phyloP scores from a whole-genome alignment of 2,329 filamentous ascomycete genomes.

The Clonostachys rhizophaga region DNA sequence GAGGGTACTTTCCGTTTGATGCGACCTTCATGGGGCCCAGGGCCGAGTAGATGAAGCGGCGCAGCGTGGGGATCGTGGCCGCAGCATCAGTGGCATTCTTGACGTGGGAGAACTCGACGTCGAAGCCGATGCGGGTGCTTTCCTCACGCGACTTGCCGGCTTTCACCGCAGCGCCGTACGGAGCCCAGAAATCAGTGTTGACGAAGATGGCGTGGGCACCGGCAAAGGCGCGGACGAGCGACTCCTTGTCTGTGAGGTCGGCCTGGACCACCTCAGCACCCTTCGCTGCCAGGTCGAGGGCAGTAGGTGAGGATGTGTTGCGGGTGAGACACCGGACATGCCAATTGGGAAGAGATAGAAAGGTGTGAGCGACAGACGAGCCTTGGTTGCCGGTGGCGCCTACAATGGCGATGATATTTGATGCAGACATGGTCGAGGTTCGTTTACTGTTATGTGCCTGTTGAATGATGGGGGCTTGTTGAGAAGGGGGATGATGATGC shows the following conservation, averaged over 20 bases:
- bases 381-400: constrained; percentile 44
- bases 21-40: constrained; percentile 37
- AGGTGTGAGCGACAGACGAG: constrained; percentile 37
- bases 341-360: constrained; percentile 28
- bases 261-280: constrained; percentile 38
- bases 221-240: constrained; percentile 30
- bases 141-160: constrained; percentile 22
- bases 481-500: too few relatives aligned
- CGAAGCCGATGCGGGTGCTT: constrained; percentile 29
- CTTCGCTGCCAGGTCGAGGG: constrained; percentile 25
- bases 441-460: background rate
- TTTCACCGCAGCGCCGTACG: constrained; percentile 30
- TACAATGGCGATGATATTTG: constrained; percentile 29
- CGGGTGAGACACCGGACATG: constrained; percentile 40
- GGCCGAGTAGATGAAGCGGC: constrained; percentile 42
- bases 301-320: constrained; percentile 27
- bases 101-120: constrained; percentile 42
- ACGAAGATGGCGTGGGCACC: constrained; percentile 42
- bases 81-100: constrained; percentile 49
- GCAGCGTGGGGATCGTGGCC: constrained; percentile 26
- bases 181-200: constrained; percentile 42
- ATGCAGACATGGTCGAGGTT: background rate
- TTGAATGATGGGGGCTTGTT: background rate
- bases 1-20: constrained; percentile 32
- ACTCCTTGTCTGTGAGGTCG: constrained; percentile 30